Evolutionary conservation across 441 rosid species (phyloP).

Genomic region (Pelargonium australe): DNA sequence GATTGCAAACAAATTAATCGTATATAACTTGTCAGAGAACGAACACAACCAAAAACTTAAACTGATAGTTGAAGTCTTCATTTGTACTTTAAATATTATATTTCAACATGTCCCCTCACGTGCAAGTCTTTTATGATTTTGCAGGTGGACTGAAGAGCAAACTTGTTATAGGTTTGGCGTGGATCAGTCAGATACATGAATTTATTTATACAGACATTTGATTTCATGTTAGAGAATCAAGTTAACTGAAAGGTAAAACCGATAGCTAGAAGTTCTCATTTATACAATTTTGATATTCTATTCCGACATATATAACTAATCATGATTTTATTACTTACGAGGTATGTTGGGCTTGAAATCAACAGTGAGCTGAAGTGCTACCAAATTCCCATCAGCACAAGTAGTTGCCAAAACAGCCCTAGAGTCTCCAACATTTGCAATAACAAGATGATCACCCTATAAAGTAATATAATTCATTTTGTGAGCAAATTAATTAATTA

Average conservation of each 20-base stretch:
- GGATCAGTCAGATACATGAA: too few species aligned
- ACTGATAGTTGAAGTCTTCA: too few species aligned
- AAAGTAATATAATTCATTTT: not conserved
- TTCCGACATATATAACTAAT: too few species aligned
- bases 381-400: slow-evolving; percentile 46
- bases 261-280: not conserved
- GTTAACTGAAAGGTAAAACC: not conserved
- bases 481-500: not conserved
- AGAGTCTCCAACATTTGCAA: slow-evolving; percentile 87
- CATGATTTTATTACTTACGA: slow-evolving; percentile 26
- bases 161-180: too few species aligned
- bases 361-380: slow-evolving; percentile 66
- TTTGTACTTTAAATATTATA: too few species aligned
- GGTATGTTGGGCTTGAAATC: slow-evolving; percentile 84
- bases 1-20: not conserved
- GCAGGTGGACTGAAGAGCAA: too few species aligned
- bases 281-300: not conserved
- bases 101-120: too few species aligned
- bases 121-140: too few species aligned
- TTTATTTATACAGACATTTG: too few species aligned
- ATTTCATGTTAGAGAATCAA: too few species aligned
- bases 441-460: slow-evolving; percentile 52
- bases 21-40: too few species aligned
- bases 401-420: slow-evolving; percentile 73
- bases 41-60: too few species aligned